Base-by-base conservation (phyloP, 2,329 filamentous ascomycete species). In the Calonectria pseudoturangicola region DNA sequence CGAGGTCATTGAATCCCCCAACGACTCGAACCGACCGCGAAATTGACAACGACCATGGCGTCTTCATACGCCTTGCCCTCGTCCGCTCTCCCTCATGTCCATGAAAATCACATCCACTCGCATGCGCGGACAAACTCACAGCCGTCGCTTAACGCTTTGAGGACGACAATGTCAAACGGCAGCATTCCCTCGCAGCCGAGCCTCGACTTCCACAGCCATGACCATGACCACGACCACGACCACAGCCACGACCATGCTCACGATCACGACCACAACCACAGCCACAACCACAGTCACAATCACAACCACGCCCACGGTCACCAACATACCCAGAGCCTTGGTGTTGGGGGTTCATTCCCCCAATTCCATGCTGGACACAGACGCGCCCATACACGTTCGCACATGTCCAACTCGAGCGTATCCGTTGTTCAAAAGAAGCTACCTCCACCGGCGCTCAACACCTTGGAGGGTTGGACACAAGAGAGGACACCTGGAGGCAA, bases 61-160 rank as follows among this genome's bases (percentile, higher is more conserved):
- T 87, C 89, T 45, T 87, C 89, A 27, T 91, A 89, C 79, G 84
- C 86, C 65, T 81, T 91, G 68, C 89, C 89, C n/a, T 86, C 88
- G 43, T 85, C 88, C 43, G 84, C 87, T 47, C 81, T 89, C 56
- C 86, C 87, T 66, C 87, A 87, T 75, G 86, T 85, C 70, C 86
- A 89, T 75, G 83, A 86, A 67, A 85, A 85, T 62, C 81, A 85
- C 72, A 81, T 84, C 56, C 84, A 87, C 75, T 81, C 84, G 8
- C 85, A 85, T 65, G 79, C 84, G 16, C 83, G 83, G 67, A 83
- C 85, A 9, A 82, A 83, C 50, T 83, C 85, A 10, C 84, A 83
- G 74, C 75, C 83, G 60, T 82, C 83, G 16, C 84, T 88, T 64
- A 85, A 85, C 64, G 83, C 85, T 51, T 83, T 83, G 77, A 80